Conservation (phyloP, 202 grass and related monocot genomes). For the Carex arenaria region DNA sequence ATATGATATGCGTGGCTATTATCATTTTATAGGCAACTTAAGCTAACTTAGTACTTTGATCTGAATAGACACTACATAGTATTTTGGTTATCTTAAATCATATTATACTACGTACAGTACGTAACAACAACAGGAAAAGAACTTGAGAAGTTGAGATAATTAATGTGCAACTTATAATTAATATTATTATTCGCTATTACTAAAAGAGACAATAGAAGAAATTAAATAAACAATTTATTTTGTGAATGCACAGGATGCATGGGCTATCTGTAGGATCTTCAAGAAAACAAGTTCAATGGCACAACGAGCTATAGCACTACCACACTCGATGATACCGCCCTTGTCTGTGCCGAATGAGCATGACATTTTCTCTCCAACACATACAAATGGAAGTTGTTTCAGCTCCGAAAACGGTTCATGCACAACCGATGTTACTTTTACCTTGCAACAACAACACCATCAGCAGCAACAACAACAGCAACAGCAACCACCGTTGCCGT, state of each 20-base stretch:
- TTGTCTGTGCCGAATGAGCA: slow-evolving; percentile 38
- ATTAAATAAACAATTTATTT: not conserved
- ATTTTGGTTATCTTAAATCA: not conserved
- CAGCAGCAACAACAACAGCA: slow-evolving; percentile 34
- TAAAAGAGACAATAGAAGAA: not conserved
- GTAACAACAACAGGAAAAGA: not conserved
- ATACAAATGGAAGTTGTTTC: slow-evolving; percentile 32
- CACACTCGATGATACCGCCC: slow-evolving; percentile 69
- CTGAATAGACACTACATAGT: not conserved
- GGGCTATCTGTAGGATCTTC: slow-evolving; percentile 97
- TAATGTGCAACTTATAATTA: not conserved
- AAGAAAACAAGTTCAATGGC: slow-evolving; percentile 82
- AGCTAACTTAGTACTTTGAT: not conserved
- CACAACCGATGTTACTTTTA: slow-evolving; percentile 40
- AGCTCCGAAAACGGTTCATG: slow-evolving; percentile 46
- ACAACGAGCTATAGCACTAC: slow-evolving; percentile 68
- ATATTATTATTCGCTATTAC: not conserved
- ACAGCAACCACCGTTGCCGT: slow-evolving; percentile 32
- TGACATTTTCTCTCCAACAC: slow-evolving; percentile 29
- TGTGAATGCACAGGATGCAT: slow-evolving; percentile 64
- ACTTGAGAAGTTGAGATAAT: not conserved
- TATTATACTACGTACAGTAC: slow-evolving; percentile 3
- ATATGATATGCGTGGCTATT: not conserved
- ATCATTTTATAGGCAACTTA: not conserved
- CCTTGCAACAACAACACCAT: slow-evolving; percentile 37